These are phyloP conservation scores for Lablab purpureus DNA, from an alignment of 306 rosid genomes.

Conservation along the genomic window DNA sequence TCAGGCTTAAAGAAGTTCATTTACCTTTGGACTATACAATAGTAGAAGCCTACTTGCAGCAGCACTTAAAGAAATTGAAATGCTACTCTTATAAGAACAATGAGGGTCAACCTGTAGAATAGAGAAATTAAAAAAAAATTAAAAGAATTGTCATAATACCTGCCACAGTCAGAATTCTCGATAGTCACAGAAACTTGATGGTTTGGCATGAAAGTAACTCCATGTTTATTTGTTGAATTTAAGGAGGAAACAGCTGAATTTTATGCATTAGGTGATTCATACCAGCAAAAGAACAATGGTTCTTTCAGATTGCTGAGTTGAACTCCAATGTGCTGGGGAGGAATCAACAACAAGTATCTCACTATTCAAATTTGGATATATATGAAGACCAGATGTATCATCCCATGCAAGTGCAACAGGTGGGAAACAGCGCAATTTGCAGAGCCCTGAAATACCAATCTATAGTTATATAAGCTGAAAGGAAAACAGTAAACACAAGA, in stretches of 20 bases:
- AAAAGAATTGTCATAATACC: constrained; percentile 28
- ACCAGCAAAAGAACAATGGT: constrained; percentile 89
- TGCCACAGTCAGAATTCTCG: constrained; percentile 24
- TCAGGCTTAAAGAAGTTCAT: constrained; percentile 44
- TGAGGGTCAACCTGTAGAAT: constrained; percentile 91
- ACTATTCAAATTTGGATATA: constrained; percentile 76
- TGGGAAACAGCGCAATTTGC: constrained; percentile 96
- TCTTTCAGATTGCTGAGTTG: constrained; percentile 67
- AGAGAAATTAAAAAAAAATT: constrained; percentile 46
- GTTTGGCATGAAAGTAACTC: constrained; percentile 24
- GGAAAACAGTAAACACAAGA: constrained; percentile 38
- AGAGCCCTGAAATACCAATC: constrained; percentile 72
- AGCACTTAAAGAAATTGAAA: constrained; percentile 68
- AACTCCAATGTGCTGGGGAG: constrained; percentile 84
- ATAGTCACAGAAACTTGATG: background rate
- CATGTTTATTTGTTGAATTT: background rate
- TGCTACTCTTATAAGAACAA: constrained; percentile 81
- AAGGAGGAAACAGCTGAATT: constrained; percentile 4
- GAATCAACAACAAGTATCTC: constrained; percentile 89
- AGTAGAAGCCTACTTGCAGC: constrained; percentile 88
- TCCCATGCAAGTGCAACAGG: constrained; percentile 98
- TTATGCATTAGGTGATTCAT: constrained; percentile 42
- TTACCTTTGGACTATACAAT: constrained; percentile 80
- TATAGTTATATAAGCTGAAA: constrained; percentile 43
- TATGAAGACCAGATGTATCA: constrained; percentile 85